Conservation (phyloP, 129 eudicot species). For the Lonicera japonica region DNA sequence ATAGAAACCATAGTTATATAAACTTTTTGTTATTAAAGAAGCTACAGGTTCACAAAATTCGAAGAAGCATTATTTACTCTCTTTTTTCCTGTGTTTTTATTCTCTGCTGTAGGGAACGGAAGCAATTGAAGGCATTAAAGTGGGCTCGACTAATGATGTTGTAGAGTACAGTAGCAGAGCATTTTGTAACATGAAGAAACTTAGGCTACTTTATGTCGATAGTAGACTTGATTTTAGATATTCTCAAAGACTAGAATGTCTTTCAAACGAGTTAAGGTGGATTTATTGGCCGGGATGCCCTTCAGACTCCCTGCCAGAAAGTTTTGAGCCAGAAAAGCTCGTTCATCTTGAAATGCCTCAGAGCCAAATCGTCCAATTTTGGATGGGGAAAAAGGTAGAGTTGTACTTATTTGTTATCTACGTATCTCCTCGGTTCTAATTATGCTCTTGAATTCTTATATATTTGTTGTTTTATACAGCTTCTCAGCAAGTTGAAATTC, state of each 20-base stretch:
- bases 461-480: background rate
- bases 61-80: background rate
- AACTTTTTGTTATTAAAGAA: background rate
- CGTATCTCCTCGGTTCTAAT: background rate
- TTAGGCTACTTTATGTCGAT: background rate
- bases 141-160: background rate
- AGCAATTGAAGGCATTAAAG: background rate
- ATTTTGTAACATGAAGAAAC: background rate
- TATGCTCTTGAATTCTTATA: background rate
- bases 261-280: conserved; percentile 18
- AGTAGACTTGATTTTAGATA: background rate
- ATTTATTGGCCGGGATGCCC: conserved; percentile 7
- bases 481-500: conserved; percentile 10
- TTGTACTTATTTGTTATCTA: background rate
- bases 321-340: conserved; percentile 9
- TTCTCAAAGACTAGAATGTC: background rate
- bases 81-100: background rate
- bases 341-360: conserved; percentile 11
- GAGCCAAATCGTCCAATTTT: conserved; percentile 8
- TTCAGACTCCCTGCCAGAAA: background rate
- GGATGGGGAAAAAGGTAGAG: conserved; percentile 20
- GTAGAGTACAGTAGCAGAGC: background rate
- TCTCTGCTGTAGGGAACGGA: conserved; percentile 1
- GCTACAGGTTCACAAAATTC: background rate
- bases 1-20: background rate